Percentiles rank a stretch among this genome's conserved stretches.
phyloP scores from a whole-genome alignment of 768 basidiomycete genomes.

The Tricholoma saponaceum region DNA sequence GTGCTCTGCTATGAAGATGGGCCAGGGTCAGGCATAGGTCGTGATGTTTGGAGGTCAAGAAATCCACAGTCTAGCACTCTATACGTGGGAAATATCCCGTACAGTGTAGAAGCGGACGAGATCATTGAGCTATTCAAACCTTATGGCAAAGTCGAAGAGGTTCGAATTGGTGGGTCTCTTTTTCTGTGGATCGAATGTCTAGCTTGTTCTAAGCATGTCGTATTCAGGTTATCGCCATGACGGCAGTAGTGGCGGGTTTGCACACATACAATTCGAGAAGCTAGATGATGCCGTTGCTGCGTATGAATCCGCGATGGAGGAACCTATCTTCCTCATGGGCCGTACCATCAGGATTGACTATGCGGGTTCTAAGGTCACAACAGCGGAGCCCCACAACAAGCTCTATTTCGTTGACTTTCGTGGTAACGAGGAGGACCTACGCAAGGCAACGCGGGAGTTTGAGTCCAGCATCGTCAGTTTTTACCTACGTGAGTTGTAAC shows the following conservation, averaged over 20 bases:
- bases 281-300: conserved; percentile 34
- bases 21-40: neutral
- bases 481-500: conserved; percentile 25
- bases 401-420: conserved; percentile 29
- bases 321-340: conserved; percentile 46
- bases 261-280: conserved; percentile 39
- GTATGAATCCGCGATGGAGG: conserved; percentile 29
- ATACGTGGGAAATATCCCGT: conserved; percentile 55
- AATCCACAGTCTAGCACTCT: conserved; percentile 32
- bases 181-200: neutral
- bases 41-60: neutral
- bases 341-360: conserved; percentile 42
- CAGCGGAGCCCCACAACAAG: conserved; percentile 19
- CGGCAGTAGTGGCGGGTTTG: conserved; percentile 40
- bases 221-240: conserved; percentile 22
- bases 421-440: conserved; percentile 20
- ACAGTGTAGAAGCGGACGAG: conserved; percentile 33
- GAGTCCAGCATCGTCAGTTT: conserved; percentile 24
- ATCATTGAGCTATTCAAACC: conserved; percentile 36
- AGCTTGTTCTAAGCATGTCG: neutral
- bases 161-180: conserved; percentile 38
- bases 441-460: conserved; percentile 20
- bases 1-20: neutral
- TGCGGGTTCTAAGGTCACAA: conserved; percentile 15
- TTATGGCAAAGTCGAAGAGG: conserved; percentile 36